Conservation (phyloP, 805 yeast genomes). For the Saturnispora saitoi region DNA sequence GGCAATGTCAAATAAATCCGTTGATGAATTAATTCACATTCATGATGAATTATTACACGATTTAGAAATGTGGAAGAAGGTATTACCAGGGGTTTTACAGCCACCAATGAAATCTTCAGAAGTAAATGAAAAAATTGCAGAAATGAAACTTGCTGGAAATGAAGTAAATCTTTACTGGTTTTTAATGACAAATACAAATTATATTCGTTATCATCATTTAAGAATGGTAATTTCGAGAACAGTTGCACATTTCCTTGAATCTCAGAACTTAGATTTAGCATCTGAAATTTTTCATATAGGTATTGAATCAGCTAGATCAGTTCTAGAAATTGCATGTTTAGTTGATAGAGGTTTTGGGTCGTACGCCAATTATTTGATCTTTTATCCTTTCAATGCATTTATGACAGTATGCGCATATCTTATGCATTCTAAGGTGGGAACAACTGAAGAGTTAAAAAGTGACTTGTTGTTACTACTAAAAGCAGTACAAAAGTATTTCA, state of each 20-base stretch:
- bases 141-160: conserved; percentile 3
- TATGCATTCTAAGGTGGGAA: conserved; percentile 16
- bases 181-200: conserved; percentile 13
- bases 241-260: conserved; percentile 5
- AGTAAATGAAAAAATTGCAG: conserved; percentile 8
- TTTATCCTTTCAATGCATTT: conserved; percentile 28
- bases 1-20: conserved; percentile 17
- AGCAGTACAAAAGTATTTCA: conserved; percentile 15
- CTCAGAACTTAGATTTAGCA: background rate
- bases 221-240: conserved; percentile 23
- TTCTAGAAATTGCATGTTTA: conserved; percentile 16
- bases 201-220: conserved; percentile 23
- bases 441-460: conserved; percentile 8
- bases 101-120: conserved; percentile 13
- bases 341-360: conserved; percentile 12
- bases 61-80: conserved; percentile 23
- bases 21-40: conserved; percentile 12
- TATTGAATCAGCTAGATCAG: conserved; percentile 19
- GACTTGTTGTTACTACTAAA: conserved; percentile 23
- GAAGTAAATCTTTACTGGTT: conserved; percentile 7
- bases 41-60: conserved; percentile 16
- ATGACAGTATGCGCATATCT: conserved; percentile 23
- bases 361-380: conserved; percentile 19
- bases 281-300: conserved; percentile 1
- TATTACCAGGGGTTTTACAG: conserved; percentile 21